Percentiles rank a stretch among this genome's conserved stretches.
phyloP scores from a whole-genome alignment of 2,329 filamentous ascomycete species.

The Knufia petricola region DNA sequence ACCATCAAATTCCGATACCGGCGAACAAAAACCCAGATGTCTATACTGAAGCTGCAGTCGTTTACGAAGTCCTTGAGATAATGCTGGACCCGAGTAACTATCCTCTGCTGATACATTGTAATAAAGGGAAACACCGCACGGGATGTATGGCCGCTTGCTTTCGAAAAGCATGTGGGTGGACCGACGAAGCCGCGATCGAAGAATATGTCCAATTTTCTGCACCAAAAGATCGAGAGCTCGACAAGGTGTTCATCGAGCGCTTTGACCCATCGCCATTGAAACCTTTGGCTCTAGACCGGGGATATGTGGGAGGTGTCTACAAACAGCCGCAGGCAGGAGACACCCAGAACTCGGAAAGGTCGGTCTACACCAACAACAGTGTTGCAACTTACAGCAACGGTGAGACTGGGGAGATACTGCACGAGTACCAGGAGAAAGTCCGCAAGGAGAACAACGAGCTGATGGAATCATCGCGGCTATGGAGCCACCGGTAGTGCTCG shows the following conservation, averaged over 20 bases:
- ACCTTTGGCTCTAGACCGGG: slow-evolving; percentile 19
- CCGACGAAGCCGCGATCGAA: slow-evolving; percentile 50
- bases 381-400: slow-evolving; percentile 9
- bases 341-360: slow-evolving; percentile 9
- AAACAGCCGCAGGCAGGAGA: slow-evolving; percentile 14
- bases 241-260: slow-evolving; percentile 21
- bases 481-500: slow-evolving; percentile 14
- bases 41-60: slow-evolving; percentile 55
- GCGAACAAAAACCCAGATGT: slow-evolving; percentile 72
- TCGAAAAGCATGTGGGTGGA: slow-evolving; percentile 63
- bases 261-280: slow-evolving; percentile 21
- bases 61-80: slow-evolving; percentile 61
- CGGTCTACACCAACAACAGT: slow-evolving; percentile 22
- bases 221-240: slow-evolving; percentile 38
- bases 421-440: slow-evolving; percentile 18
- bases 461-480: slow-evolving; percentile 12
- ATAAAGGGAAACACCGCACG: slow-evolving; percentile 86
- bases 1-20: slow-evolving; percentile 66
- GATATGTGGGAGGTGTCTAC: slow-evolving; percentile 22
- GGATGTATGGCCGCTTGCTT: slow-evolving; percentile 79
- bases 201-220: slow-evolving; percentile 61
- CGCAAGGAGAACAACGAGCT: slow-evolving; percentile 15
- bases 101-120: slow-evolving; percentile 81
- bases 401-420: slow-evolving; percentile 7
- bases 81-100: slow-evolving; percentile 65